Percentiles rank a stretch among this genome's conserved stretches.
phyloP scores from a whole-genome alignment of 371 early-diverging fungal species.

The Rhizopus sp. region DNA sequence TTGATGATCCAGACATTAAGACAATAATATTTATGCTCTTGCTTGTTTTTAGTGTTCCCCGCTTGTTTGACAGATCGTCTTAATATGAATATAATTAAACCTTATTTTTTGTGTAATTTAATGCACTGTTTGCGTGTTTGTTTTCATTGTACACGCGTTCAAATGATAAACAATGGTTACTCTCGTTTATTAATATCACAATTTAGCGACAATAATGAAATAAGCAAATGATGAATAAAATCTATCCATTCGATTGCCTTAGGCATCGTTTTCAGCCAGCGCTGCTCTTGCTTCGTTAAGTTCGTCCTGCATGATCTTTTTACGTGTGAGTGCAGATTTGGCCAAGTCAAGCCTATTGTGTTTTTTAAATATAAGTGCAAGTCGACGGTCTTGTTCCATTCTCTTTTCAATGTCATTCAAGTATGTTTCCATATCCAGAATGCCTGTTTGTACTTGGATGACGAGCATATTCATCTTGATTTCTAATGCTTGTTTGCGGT shows the following conservation, averaged over 20 bases:
- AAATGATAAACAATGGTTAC: too few relatives aligned
- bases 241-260: not conserved
- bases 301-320: constrained; percentile 82
- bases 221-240: too few relatives aligned
- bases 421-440: constrained; percentile 75
- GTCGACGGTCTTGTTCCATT: constrained; percentile 65
- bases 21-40: too few relatives aligned
- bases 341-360: constrained; percentile 67
- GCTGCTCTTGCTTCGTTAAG: constrained; percentile 76
- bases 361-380: constrained; percentile 73
- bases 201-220: too few relatives aligned
- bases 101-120: too few relatives aligned
- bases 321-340: constrained; percentile 64
- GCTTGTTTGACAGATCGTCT: too few relatives aligned
- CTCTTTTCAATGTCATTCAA: constrained; percentile 55
- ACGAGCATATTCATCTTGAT: constrained; percentile 84
- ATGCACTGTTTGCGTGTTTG: too few relatives aligned
- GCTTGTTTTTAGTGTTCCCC: too few relatives aligned
- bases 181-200: too few relatives aligned
- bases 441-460: constrained; percentile 75
- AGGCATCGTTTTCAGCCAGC: constrained; percentile 41
- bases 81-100: too few relatives aligned
- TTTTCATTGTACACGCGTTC: too few relatives aligned
- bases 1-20: too few relatives aligned
- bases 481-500: constrained; percentile 68